Evolutionary conservation across 1,284 basidiomycete species (phyloP), one percentile per base, ranked within the genome.

Genomic region (Moesziomyces globuligerus): DNA sequence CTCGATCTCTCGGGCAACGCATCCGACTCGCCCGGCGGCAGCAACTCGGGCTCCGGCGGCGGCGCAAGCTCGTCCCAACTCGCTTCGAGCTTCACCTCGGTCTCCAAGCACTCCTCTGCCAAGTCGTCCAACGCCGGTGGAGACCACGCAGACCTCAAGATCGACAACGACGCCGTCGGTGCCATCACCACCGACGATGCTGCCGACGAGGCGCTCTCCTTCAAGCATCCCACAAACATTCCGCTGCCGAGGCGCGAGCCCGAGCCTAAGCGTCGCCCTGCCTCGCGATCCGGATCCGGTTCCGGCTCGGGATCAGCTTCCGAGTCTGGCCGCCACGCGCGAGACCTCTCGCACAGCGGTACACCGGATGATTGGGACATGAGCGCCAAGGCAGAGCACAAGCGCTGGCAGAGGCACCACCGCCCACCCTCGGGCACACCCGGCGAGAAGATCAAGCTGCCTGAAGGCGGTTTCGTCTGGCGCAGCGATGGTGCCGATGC

Each of bases 381-480:
- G 1, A 56, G 26, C 21, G 51, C 69, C 7, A 50, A 21, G 21
- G 65, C 60, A 46, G 74, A 78, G 25, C 72, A 78, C 43, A 38
- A 40, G n/a, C 47, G 72, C 15, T 78, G 76, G 76, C 68, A 72
- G 26, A 44, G 55, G 21, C 68, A 76, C 36, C 76, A 78, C 37
- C 55, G 65, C 9, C 73, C 69, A 11, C 66, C 66, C 6, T 52
- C 66, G 10, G 60, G 43, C 29, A 53, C 53, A 17, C 40, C 59
- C 4, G 49, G 57, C 18, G 66, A 72, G 15, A 60, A 57, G 25
- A 39, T 70, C 40, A 72, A 62, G 39, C 49, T 74, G n/a, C 74
- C 70, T n/a, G 48, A 72, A 40, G 75, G 72, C 1, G 72, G 65
- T 4, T 76, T 78, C 20, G 62, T 74, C 8, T 76, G 74, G 75